Conservation (phyloP, 2,329 filamentous ascomycete genomes). For the Lasiodiplodia hormozganensis region DNA sequence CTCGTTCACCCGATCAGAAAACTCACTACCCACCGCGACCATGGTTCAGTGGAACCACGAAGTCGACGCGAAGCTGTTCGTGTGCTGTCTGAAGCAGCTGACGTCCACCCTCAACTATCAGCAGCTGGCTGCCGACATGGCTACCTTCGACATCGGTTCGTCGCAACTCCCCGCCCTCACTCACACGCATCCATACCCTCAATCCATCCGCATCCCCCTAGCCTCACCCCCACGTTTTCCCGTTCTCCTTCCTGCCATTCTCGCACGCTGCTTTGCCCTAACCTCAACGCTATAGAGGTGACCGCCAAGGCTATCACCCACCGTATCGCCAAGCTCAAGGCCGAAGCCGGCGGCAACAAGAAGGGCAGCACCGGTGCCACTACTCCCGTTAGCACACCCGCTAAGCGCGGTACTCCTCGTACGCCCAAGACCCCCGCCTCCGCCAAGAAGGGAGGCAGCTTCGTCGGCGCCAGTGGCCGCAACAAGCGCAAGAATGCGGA, state of each 20-base stretch:
- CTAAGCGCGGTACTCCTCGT: not conserved
- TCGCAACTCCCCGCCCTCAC: not conserved
- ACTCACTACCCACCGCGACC: not conserved
- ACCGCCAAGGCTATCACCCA: conserved; percentile 31
- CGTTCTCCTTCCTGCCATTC: not conserved
- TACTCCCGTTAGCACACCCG: conserved; percentile 5
- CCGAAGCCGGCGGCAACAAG: not conserved
- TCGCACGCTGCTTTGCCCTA: not conserved
- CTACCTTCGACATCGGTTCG: conserved; percentile 25
- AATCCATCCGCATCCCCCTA: not conserved
- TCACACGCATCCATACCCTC: not conserved
- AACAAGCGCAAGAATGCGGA: not conserved
- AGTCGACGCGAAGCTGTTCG: conserved; percentile 23
- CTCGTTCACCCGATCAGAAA: not conserved
- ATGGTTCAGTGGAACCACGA: conserved; percentile 23
- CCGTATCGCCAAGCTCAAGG: conserved; percentile 30
- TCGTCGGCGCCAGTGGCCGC: too few species aligned
- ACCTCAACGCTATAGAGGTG: conserved; percentile 22
- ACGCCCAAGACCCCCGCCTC: not conserved
- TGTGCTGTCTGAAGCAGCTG: conserved; percentile 5
- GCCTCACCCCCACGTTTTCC: not conserved
- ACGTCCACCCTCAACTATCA: conserved; percentile 23
- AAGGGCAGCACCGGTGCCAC: not conserved
- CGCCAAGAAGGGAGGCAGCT: not conserved
- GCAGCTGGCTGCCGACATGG: conserved; percentile 30